phyloP scores from a whole-genome alignment of 768 basidiomycete genomes.

The Mycena chlorophos region DNA sequence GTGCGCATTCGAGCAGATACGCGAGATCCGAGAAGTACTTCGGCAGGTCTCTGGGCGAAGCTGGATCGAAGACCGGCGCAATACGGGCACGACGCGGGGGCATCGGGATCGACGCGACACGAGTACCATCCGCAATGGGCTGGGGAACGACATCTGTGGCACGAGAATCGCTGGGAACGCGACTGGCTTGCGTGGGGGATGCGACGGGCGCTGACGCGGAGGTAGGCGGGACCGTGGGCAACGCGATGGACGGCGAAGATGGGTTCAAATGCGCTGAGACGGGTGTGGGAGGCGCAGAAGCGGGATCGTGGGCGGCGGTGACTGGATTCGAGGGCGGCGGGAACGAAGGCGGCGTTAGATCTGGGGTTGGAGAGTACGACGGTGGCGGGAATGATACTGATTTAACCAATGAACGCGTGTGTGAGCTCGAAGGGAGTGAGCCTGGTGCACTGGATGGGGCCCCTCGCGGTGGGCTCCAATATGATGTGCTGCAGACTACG shows the following conservation, averaged over 20 bases:
- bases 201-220: too few relatives aligned
- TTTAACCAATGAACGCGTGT: not conserved
- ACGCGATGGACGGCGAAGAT: too few relatives aligned
- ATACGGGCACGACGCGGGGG: not conserved
- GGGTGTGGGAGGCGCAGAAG: too few relatives aligned
- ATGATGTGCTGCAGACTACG: not conserved
- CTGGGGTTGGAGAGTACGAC: not conserved
- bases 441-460: constrained; percentile 7
- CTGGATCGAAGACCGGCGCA: not conserved
- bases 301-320: too few relatives aligned
- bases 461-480: constrained; percentile 20
- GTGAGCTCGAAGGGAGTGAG: not conserved
- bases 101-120: not conserved
- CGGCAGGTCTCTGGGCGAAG: constrained; percentile 14
- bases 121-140: not conserved
- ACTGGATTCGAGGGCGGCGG: too few relatives aligned
- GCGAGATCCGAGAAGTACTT: constrained; percentile 22
- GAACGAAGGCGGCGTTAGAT: too few relatives aligned
- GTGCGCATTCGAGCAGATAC: constrained; percentile 1
- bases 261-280: too few relatives aligned
- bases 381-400: not conserved
- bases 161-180: not conserved
- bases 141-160: not conserved
- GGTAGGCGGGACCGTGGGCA: too few relatives aligned
- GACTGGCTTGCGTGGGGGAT: too few relatives aligned